Base-by-base conservation (phyloP, 1,139 yeast genomes). In the Candida neerlandica region DNA sequence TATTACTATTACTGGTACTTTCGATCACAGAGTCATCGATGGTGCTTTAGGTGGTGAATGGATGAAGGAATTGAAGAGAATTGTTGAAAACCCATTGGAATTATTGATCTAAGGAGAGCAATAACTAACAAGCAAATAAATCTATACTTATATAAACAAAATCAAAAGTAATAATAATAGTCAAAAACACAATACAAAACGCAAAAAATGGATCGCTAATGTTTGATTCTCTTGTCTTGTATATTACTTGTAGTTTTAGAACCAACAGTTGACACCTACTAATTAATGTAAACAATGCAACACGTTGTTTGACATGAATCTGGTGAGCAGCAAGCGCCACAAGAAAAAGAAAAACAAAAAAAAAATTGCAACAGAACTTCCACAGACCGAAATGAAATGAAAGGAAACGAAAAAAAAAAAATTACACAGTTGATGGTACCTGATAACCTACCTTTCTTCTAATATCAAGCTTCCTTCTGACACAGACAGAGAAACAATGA, bases 41-140 rank as follows among this genome's bases (percentile, higher is more conserved):
- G 99, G 99, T 65, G 98, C 98, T 51, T 85, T 88, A 63, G 99
- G 97, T 64, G 99, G 96, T 70, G 98, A 94, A 65, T 95, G 84
- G 82, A 89, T 94, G 80, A 89, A 84, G 75, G 96, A 91, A 61
- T 82, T 94, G 74, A 94, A 94, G 84, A 81, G 81, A 65, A 85
- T 90, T 61, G 73, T 94, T 60, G 99, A 94, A 80, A 92, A 94
- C 79, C 99, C 99, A 65, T 82, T 94, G 70, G 97, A 92, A 75
- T 77, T 94, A 75, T 76, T 95, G 73, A 78, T 95, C 71, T 94
- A 83, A 61, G 14, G 11, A 19, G 11, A 7, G 14, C 23, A 15
- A 19, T 14, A 12, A 42, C 26, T n/a, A 4, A 38, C 18, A 38
- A 47, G 18, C 21, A 16, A 18, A 39, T 18, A 37, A 11, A 26